A percentile compares a stretch with the other conserved stretches of the same genome.
These are phyloP conservation scores for Silene noctiflora DNA, from an alignment of 179 eudicot species.

Conservation along the genomic window DNA sequence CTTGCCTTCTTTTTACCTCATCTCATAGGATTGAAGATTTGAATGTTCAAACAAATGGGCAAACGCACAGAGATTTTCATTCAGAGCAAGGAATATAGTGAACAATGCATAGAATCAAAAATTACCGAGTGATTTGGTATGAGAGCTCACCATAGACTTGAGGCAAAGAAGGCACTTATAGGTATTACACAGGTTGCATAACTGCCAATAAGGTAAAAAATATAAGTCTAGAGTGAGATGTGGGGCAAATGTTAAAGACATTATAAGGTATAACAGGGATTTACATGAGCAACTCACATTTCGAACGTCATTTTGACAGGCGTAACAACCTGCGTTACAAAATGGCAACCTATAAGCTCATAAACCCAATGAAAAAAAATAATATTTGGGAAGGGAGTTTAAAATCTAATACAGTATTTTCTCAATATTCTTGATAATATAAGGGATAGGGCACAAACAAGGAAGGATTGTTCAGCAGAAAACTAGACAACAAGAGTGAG, in stretches of 20 bases:
- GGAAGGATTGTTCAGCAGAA: no score
- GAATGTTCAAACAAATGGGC: no score
- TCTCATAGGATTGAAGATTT: no score
- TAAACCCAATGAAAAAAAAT: background rate
- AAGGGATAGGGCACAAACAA: no score
- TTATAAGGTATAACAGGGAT: constrained; percentile 3
- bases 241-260: constrained; percentile 4
- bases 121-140: constrained; percentile 3
- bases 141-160: constrained; percentile 82
- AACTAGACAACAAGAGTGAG: no score
- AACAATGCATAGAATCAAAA: no score
- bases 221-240: background rate
- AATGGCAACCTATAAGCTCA: constrained; percentile 7
- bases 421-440: no score
- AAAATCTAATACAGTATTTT: no score
- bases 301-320: constrained; percentile 97
- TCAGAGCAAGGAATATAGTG: no score
- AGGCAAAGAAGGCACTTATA: constrained; percentile 96
- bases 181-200: constrained; percentile 95
- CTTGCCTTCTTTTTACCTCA: no score
- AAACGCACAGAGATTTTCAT: no score
- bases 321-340: constrained; percentile 70
- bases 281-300: constrained; percentile 56
- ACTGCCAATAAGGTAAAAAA: constrained; percentile 43
- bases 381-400: no score